Evolutionary conservation across 352 stramenopile species (phyloP).

Genomic region (Globisporangium radiosum): DNA sequence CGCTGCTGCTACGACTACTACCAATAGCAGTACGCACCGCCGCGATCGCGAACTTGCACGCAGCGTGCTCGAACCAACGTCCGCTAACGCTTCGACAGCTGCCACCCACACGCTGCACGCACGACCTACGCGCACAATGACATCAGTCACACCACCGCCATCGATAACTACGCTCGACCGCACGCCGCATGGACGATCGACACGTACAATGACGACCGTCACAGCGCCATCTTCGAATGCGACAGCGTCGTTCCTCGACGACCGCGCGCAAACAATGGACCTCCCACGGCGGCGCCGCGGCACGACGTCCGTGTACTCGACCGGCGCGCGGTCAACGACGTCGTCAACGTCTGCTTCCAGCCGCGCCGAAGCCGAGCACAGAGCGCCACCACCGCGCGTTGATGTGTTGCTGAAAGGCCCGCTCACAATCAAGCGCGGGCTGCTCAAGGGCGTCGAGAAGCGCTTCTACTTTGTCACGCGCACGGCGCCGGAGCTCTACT

Average conservation of each 20-base stretch:
- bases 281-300: constrained; percentile 1
- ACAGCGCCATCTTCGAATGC: neutral
- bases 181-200: neutral
- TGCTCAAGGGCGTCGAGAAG: constrained; percentile 61
- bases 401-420: constrained; percentile 40
- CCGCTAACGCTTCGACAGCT: too few relatives aligned
- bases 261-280: neutral
- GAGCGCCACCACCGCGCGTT: constrained; percentile 6
- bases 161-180: neutral
- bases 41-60: neutral
- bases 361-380: neutral
- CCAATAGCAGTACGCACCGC: neutral
- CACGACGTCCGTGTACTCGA: constrained; percentile 9
- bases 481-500: constrained; percentile 35
- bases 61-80: neutral
- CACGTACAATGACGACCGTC: constrained; percentile 5
- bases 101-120: too few relatives aligned
- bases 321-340: constrained; percentile 1
- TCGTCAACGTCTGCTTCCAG: neutral
- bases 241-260: neutral
- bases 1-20: neutral
- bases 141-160: too few relatives aligned
- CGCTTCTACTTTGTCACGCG: constrained; percentile 57
- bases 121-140: too few relatives aligned
- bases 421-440: constrained; percentile 28